phyloP scores from a whole-genome alignment of 2,329 filamentous ascomycete species.

The Venturia aucupariae region DNA sequence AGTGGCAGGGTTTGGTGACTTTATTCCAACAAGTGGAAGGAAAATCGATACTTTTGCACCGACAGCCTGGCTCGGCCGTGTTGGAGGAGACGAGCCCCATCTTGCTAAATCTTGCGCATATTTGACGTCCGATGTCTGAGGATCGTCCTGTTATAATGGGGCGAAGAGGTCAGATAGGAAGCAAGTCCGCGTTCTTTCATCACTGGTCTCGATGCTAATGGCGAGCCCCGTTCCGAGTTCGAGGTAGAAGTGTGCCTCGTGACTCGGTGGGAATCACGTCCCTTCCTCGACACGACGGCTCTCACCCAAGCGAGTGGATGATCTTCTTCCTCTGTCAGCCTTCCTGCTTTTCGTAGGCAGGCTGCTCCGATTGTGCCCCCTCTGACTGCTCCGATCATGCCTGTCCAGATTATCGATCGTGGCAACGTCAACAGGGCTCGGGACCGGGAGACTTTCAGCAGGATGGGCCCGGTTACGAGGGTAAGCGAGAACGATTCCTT shows the following conservation, averaged over 20 bases:
- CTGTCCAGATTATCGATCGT: neutral
- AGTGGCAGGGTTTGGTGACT: neutral
- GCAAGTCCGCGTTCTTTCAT: neutral
- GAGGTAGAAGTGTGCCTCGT: neutral
- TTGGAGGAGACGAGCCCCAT: neutral
- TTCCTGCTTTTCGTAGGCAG: neutral
- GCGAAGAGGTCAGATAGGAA: neutral
- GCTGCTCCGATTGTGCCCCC: neutral
- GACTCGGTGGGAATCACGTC: neutral
- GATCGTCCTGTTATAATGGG: neutral
- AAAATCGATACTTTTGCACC: neutral
- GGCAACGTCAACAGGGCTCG: neutral
- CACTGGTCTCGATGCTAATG: neutral
- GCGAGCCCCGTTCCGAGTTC: neutral
- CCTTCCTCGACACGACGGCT: neutral
- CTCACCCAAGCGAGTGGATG: neutral
- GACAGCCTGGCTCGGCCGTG: neutral
- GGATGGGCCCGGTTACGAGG: neutral
- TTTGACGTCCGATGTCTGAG: neutral
- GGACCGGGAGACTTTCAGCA: neutral
- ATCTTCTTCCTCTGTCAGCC: neutral
- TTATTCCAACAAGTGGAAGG: neutral
- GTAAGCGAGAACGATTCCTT: neutral
- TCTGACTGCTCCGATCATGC: neutral
- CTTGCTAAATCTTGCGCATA: neutral